Conservation (phyloP, 139 green algal genomes). For the Chlorella sorokiniana region DNA sequence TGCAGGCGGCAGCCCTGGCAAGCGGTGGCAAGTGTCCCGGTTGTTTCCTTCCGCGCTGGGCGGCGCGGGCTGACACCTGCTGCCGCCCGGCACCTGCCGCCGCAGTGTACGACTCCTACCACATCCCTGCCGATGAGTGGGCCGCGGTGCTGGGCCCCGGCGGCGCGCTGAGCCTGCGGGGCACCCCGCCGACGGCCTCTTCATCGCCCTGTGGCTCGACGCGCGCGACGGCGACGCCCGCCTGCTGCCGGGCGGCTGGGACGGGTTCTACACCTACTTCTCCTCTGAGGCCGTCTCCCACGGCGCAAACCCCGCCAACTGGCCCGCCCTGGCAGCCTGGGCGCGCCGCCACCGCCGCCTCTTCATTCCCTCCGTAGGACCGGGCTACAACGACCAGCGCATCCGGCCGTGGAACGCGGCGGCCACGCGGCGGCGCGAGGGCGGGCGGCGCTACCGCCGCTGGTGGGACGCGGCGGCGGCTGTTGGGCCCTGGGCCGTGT, state of each 20-base stretch:
- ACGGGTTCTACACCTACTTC: constrained; percentile 27
- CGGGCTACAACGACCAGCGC: constrained; percentile 3
- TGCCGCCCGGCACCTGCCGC: not conserved
- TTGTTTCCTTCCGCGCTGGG: no score
- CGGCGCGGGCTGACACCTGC: not conserved
- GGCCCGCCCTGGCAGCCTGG: constrained; percentile 2
- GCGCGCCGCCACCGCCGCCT: not conserved
- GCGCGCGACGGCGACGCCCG: not conserved
- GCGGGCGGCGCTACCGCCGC: not conserved
- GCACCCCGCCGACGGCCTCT: constrained; percentile 8
- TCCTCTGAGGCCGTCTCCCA: not conserved
- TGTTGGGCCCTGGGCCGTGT: not conserved
- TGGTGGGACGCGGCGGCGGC: not conserved
- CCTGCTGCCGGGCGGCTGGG: constrained; percentile 16
- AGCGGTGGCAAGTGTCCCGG: not conserved
- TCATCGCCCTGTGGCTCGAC: constrained; percentile 19
- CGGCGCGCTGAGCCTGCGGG: constrained; percentile 2
- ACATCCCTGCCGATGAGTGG: constrained; percentile 4
- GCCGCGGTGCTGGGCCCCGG: constrained; percentile 4
- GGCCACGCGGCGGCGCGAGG: not conserved
- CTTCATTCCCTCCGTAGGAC: constrained; percentile 11
- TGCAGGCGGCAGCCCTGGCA: not conserved
- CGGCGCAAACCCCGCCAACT: constrained; percentile 17
- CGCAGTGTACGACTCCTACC: constrained; percentile 2
- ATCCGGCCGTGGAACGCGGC: constrained; percentile 22